Base-by-base conservation (phyloP, 108 stramenopile species). In the Schizochytrium sp. region DNA sequence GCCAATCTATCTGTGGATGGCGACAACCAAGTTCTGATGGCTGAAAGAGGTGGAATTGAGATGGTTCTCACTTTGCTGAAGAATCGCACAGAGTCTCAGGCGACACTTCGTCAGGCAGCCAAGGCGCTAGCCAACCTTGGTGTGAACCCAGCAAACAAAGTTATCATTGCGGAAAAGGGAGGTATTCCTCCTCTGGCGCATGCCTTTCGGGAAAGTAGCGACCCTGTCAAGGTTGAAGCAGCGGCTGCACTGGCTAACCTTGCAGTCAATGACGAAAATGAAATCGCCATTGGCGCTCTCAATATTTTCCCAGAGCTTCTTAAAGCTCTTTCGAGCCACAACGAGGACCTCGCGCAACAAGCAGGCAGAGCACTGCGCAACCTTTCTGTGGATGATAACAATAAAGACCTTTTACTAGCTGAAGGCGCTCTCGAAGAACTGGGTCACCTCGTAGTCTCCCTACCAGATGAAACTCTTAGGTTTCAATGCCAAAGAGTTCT, bases 51-150 rank as follows among this genome's bases (percentile, higher is more conserved):
- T 44, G 94, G 92, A 0, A 90, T 95, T 42, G 92, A 94, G n/a
- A 91, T 92, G 72, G 49, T 95, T 13, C 90, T 95, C 17, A 45
- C 41, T 7, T 88, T 95, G 55, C 72, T 95, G 10, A 15, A n/a
- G 0, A 59, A 2, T 57, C 3, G 15, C 7, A 13, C 7, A 8
- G 61, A 72, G 17, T 72, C 76, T 10, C 57, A 88, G 19, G 58
- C 72, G 53, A 88, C 93, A 1, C 92, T 93, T 59, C 72, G 94
- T 4, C 94, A 95, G 61, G 92, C 93, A 12, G 72, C 93, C 56
- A 95, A 95, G 83, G 93, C 94, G 4, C 57, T 95, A 7, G 94
- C 94, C 4, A 95, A 95, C 50, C 87, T 95, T 0, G 94, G 93
- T 42, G 94, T 94, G 17, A 91, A 95, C 64, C 42, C 76, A 4